Evolutionary conservation across 2,329 filamentous ascomycete species (phyloP), one percentile per base, ranked within the genome.

Genomic region (Ceratocystis huliohia): DNA sequence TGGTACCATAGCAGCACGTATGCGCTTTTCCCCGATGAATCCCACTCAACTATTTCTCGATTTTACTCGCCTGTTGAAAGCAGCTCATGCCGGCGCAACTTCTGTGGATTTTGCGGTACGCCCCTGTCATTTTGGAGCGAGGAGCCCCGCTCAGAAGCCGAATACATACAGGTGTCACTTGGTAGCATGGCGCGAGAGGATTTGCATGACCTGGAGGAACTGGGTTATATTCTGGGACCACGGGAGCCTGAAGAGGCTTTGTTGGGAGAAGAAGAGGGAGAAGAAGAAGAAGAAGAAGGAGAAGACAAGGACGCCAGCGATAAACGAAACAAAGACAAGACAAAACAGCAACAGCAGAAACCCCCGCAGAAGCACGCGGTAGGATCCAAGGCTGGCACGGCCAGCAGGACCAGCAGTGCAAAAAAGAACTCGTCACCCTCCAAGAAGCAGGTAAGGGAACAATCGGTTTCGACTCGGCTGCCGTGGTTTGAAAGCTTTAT

Each of bases 51-150:
- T 64, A 91, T 91, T 73, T 84, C 84, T 66, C 83, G 86, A 50
- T 80, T 82, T 61, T 91, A 89, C 74, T 84, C 83, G 8, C 82
- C 86, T 25, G 79, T 79, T 1, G 76, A 79, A 70, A 81, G 82
- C 15, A 81, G 82, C 15, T 77, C 82, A 71, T 79, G 83, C 0
- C 85, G 88, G 73, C 85, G 89, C 63, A 84, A 91, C 70, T 96
- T 96, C 75, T 96, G 92, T 76, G 92, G 92, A 28, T 95, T 88
- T 77, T 96, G 92, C 74, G 92, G 92, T 64, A 96, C 91, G 0
- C 88, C 89, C 13, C 78, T 96, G 65, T 88, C 87, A 0, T 90
- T 87, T 71, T 96, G 91, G 91, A 87, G 85, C 61, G 91, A 96
- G 74, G 76, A 83, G 28, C 88, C 88, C 0, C 77, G 75, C 0